Evolutionary conservation across 176 grass and related monocot species (phyloP).

Genomic region (Avena insularis): DNA sequence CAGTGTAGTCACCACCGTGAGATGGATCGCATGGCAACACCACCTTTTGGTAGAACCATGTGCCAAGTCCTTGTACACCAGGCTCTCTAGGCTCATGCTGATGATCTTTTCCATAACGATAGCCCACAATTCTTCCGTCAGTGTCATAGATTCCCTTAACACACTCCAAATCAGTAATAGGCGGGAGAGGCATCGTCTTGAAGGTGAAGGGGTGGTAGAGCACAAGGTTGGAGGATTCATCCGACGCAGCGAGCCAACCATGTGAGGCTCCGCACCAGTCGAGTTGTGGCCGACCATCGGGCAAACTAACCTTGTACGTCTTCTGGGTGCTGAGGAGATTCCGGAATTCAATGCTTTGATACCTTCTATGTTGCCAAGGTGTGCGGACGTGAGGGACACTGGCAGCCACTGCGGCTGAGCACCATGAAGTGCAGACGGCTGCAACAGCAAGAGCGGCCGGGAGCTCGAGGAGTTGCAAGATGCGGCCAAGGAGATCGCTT

Average conservation of each 20-base stretch:
- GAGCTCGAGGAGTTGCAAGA: slow-evolving; percentile 6
- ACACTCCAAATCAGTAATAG: background rate
- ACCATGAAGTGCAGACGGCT: background rate
- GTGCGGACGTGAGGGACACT: background rate
- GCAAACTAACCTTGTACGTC: background rate
- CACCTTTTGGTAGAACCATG: slow-evolving; percentile 27
- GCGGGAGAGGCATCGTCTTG: background rate
- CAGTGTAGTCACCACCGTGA: background rate
- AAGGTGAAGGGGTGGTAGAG: slow-evolving; percentile 16
- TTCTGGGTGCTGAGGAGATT: background rate
- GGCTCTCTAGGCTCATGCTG: background rate
- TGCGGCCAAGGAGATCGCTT: background rate
- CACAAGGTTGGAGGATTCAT: background rate
- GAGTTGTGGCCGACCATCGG: background rate
- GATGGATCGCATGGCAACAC: background rate
- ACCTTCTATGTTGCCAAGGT: background rate
- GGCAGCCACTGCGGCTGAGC: background rate
- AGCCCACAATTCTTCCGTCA: background rate
- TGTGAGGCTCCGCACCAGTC: background rate
- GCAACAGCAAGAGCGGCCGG: background rate
- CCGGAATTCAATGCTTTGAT: background rate
- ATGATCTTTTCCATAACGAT: background rate
- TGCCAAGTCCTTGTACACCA: background rate
- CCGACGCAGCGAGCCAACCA: background rate
- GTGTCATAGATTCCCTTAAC: background rate